Evolutionary conservation across 139 green algal genomes (phyloP).

Genomic region (Penium margaritaceum): DNA sequence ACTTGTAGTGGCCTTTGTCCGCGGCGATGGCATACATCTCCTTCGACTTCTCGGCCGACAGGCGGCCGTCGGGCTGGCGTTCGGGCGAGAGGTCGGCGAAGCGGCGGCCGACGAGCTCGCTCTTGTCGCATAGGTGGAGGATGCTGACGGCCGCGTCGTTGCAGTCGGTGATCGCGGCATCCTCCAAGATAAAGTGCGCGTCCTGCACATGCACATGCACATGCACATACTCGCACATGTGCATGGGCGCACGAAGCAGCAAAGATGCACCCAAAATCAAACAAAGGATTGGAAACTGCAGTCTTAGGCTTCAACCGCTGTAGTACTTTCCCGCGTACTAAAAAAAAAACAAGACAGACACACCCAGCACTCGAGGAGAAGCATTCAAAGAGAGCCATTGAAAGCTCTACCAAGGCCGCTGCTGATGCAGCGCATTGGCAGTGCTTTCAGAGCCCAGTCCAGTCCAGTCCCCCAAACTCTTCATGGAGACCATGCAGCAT

Average conservation of each 20-base stretch:
- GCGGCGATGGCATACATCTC: neutral
- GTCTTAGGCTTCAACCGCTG: too few species aligned
- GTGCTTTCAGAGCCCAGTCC: too few species aligned
- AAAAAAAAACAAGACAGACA: neutral
- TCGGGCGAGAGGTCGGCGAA: conserved; percentile 8
- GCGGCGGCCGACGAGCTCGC: conserved; percentile 1
- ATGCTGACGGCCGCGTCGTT: conserved; percentile 23
- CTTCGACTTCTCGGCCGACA: conserved; percentile 2
- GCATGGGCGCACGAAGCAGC: neutral
- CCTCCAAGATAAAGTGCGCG: conserved; percentile 3
- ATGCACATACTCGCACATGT: neutral
- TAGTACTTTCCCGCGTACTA: too few species aligned
- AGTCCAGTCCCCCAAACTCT: too few species aligned
- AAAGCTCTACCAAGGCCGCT: too few species aligned
- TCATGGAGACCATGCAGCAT: too few species aligned
- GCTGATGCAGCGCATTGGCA: too few species aligned
- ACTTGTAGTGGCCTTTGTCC: conserved; percentile 14
- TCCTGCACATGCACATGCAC: conserved; percentile 5
- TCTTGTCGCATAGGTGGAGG: neutral
- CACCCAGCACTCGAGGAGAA: too few species aligned
- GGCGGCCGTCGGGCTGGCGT: conserved; percentile 11
- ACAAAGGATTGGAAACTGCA: too few species aligned
- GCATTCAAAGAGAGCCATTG: too few species aligned
- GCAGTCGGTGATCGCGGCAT: conserved; percentile 20
- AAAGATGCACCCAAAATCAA: too few species aligned